Percentiles rank a stretch among this genome's conserved stretches.
phyloP scores from a whole-genome alignment of 2,329 filamentous ascomycete genomes.

The Acephala macrosclerotiorum region DNA sequence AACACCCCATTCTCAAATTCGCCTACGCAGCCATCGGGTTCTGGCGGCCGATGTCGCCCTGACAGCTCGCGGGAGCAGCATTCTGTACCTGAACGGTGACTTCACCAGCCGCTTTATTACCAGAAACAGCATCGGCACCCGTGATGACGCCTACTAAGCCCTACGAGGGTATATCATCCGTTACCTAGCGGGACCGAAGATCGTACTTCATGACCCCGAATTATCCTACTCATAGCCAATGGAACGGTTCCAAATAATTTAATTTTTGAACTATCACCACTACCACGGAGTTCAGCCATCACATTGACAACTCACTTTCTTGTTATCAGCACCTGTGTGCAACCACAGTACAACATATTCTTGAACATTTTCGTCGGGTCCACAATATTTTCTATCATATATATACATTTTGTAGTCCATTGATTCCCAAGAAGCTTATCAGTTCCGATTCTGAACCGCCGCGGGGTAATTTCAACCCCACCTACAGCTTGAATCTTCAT shows the following conservation, averaged over 20 bases:
- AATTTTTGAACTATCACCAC: not conserved
- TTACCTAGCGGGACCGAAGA: not conserved
- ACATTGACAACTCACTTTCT: not conserved
- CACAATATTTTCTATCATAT: constrained; percentile 9
- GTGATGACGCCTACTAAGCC: constrained; percentile 6
- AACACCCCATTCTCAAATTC: constrained; percentile 1
- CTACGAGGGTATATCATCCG: constrained; percentile 14
- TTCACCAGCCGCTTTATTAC: constrained; percentile 4
- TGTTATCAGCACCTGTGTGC: not conserved
- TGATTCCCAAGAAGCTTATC: constrained; percentile 30
- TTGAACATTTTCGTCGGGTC: constrained; percentile 7
- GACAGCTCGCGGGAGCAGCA: not conserved
- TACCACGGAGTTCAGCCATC: not conserved
- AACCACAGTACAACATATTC: constrained; percentile 3
- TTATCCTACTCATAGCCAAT: not conserved
- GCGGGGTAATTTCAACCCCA: constrained; percentile 39
- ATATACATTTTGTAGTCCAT: constrained; percentile 9
- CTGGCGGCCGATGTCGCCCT: constrained; percentile 31
- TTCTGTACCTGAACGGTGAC: constrained; percentile 3
- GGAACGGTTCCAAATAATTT: not conserved
- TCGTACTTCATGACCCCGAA: constrained; percentile 8
- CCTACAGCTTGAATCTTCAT: constrained; percentile 24
- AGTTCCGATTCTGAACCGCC: constrained; percentile 10
- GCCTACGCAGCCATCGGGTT: constrained; percentile 20
- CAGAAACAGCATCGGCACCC: constrained; percentile 7